Conservation (phyloP, 108 stramenopile species). For the Cyclostephanos tholiformis region DNA sequence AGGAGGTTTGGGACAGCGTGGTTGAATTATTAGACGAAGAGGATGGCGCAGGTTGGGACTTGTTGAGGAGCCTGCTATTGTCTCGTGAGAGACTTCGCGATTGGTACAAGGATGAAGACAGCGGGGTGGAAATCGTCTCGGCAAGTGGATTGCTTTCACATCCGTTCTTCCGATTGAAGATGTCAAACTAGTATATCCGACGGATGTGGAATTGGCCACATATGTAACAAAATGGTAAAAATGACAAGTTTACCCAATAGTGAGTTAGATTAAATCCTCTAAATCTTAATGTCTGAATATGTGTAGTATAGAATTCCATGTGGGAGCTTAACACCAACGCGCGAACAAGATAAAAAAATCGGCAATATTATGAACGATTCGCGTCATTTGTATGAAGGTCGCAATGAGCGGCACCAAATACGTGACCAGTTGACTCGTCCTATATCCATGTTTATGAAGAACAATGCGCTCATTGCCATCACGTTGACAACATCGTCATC, state of each 20-base stretch:
- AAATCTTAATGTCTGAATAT: too few species aligned
- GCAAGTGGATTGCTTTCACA: conserved; percentile 57
- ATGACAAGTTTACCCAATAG: too few species aligned
- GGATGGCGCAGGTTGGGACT: conserved; percentile 77
- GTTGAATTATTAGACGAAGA: conserved; percentile 71
- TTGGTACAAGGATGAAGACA: conserved; percentile 31
- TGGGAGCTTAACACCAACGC: too few species aligned
- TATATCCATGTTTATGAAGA: conserved; percentile 25
- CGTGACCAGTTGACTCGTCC: too few species aligned
- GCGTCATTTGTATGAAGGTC: too few species aligned
- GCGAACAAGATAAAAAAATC: too few species aligned
- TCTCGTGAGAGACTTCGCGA: conserved; percentile 68
- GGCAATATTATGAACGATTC: too few species aligned
- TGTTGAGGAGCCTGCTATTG: conserved; percentile 64
- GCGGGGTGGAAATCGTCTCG: conserved; percentile 47
- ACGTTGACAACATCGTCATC: conserved; percentile 21
- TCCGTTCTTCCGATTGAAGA: conserved; percentile 62
- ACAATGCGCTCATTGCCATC: conserved; percentile 43
- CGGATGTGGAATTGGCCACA: too few species aligned
- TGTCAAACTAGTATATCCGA: neutral
- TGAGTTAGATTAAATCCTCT: too few species aligned
- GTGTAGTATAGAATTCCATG: too few species aligned
- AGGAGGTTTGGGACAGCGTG: conserved; percentile 73
- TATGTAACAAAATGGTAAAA: too few species aligned
- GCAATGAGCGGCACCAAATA: too few species aligned